Evolutionary conservation across 1,284 basidiomycete species (phyloP).

Genomic region (Coriolopsis trogii): DNA sequence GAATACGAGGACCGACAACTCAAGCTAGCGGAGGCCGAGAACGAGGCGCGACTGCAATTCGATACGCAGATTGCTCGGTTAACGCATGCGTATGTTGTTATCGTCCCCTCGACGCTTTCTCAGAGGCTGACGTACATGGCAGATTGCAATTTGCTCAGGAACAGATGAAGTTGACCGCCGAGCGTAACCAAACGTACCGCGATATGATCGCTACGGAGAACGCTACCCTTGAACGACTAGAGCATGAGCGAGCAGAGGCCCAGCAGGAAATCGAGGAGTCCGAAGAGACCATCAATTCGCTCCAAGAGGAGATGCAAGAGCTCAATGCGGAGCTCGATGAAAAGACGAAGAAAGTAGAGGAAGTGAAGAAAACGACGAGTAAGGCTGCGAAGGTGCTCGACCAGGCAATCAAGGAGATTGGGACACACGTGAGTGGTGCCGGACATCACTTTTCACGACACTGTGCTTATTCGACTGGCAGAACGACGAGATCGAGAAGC

Average conservation of each 20-base stretch:
- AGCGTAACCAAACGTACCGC: slow-evolving; percentile 64
- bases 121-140: neutral
- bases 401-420: slow-evolving; percentile 88
- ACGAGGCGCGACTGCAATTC: slow-evolving; percentile 81
- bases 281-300: slow-evolving; percentile 58
- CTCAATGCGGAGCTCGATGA: slow-evolving; percentile 71
- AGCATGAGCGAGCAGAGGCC: slow-evolving; percentile 59
- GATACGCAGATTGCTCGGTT: slow-evolving; percentile 89
- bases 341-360: slow-evolving; percentile 73
- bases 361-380: slow-evolving; percentile 70
- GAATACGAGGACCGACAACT: slow-evolving; percentile 96
- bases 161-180: slow-evolving; percentile 64
- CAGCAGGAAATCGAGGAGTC: slow-evolving; percentile 68
- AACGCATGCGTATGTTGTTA: slow-evolving; percentile 75
- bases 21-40: slow-evolving; percentile 85
- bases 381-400: slow-evolving; percentile 82
- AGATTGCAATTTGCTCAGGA: slow-evolving; percentile 83
- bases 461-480: slow-evolving; percentile 32
- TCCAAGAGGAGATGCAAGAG: slow-evolving; percentile 63
- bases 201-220: slow-evolving; percentile 59
- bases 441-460: neutral
- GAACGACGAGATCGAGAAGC: slow-evolving; percentile 95
- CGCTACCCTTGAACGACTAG: slow-evolving; percentile 57
- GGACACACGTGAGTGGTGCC: slow-evolving; percentile 61
- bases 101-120: neutral